These are phyloP conservation scores for Lepiota venenata DNA, from an alignment of 768 basidiomycete genomes.

Conservation along the genomic window DNA sequence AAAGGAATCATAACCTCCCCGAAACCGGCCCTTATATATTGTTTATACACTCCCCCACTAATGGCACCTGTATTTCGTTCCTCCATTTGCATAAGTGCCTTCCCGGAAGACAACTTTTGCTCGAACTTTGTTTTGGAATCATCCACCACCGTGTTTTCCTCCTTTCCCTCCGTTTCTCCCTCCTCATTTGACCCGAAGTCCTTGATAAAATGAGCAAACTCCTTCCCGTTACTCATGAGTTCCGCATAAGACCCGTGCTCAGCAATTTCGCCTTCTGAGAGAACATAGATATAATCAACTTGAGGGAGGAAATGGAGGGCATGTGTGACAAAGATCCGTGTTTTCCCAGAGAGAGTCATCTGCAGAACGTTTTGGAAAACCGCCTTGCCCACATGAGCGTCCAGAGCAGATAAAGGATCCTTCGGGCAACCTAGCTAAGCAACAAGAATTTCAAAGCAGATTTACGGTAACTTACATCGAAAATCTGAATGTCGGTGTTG, in stretches of 20 bases:
- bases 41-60: slow-evolving; percentile 45
- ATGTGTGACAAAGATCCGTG: slow-evolving; percentile 88
- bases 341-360: slow-evolving; percentile 61
- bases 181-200: slow-evolving; percentile 78
- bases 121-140: slow-evolving; percentile 28
- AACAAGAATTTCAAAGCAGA: not conserved
- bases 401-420: slow-evolving; percentile 88
- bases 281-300: slow-evolving; percentile 81
- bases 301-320: slow-evolving; percentile 87
- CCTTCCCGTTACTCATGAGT: slow-evolving; percentile 59
- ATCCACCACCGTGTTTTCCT: slow-evolving; percentile 35
- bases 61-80: slow-evolving; percentile 80
- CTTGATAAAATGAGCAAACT: slow-evolving; percentile 69
- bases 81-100: slow-evolving; percentile 76
- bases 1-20: slow-evolving; percentile 65
- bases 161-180: slow-evolving; percentile 41
- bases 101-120: slow-evolving; percentile 35
- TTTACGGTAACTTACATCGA: slow-evolving; percentile 50
- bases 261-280: slow-evolving; percentile 72
- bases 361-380: slow-evolving; percentile 84
- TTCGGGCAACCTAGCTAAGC: slow-evolving; percentile 17
- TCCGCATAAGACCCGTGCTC: slow-evolving; percentile 80
- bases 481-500: slow-evolving; percentile 81
- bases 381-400: slow-evolving; percentile 87
- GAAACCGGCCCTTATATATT: slow-evolving; percentile 69